phyloP scores from a whole-genome alignment of 1,284 basidiomycete species.

The Phenoliferia sp. region DNA sequence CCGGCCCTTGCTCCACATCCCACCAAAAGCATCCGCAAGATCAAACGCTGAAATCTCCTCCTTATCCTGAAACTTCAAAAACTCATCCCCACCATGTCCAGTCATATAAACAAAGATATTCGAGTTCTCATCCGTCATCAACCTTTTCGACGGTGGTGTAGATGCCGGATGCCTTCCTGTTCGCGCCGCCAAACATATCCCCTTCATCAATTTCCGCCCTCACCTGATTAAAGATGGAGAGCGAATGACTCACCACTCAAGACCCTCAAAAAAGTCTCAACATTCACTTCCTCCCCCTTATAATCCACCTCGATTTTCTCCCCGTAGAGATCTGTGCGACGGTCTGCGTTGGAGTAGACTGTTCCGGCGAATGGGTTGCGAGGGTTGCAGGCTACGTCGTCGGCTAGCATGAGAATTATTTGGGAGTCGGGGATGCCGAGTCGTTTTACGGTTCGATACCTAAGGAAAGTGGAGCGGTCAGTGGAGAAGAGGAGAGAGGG shows the following conservation, averaged over 20 bases:
- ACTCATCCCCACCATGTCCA: constrained; percentile 95
- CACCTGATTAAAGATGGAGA: neutral
- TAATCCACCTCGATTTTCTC: constrained; percentile 98
- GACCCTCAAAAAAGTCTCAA: constrained; percentile 89
- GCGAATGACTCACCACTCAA: constrained; percentile 62
- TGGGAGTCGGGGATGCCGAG: constrained; percentile 97
- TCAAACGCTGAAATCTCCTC: constrained; percentile 97
- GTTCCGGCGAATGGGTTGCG: constrained; percentile 88
- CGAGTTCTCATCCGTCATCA: constrained; percentile 83
- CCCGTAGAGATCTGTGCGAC: constrained; percentile 83
- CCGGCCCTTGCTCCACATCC: constrained; percentile 97
- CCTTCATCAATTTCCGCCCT: constrained; percentile 12
- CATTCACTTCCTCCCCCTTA: constrained; percentile 93
- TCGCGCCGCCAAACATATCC: neutral
- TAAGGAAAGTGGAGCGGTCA: constrained; percentile 37
- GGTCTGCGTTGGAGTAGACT: constrained; percentile 77
- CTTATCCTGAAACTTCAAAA: constrained; percentile 97
- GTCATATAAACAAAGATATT: constrained; percentile 99
- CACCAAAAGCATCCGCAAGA: constrained; percentile 91
- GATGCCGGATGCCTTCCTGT: constrained; percentile 60
- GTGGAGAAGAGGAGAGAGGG: neutral
- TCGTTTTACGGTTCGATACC: constrained; percentile 96
- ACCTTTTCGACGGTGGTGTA: constrained; percentile 83
- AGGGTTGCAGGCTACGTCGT: constrained; percentile 90
- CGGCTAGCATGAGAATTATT: constrained; percentile 97